Evolutionary conservation across 2,329 filamentous ascomycete species (phyloP).

Genomic region (Fusarium papillatum): DNA sequence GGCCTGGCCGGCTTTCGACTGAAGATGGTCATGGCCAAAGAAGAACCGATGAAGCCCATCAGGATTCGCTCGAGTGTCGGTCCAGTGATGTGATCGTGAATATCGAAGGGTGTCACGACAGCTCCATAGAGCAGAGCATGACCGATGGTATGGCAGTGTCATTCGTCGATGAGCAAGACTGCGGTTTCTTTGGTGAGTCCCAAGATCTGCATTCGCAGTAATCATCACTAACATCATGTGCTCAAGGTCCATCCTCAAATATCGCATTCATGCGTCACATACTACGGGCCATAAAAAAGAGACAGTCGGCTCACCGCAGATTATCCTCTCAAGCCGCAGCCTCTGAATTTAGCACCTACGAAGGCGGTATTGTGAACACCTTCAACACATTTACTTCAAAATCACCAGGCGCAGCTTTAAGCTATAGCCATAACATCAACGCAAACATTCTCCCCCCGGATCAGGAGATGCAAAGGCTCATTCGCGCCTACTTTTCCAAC

Average conservation of each 20-base stretch:
- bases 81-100: conserved; percentile 15
- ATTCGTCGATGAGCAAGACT: conserved; percentile 27
- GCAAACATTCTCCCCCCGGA: neutral
- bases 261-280: conserved; percentile 34
- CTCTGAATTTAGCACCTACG: neutral
- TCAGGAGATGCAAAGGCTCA: neutral
- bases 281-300: conserved; percentile 16
- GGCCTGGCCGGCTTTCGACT: neutral
- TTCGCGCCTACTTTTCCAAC: neutral
- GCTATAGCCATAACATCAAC: neutral
- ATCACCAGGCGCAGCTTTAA: neutral
- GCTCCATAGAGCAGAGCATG: conserved; percentile 12
- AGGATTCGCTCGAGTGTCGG: neutral
- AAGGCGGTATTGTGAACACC: neutral
- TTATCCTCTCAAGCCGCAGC: neutral
- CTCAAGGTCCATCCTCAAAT: conserved; percentile 25
- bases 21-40: neutral
- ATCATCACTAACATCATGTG: neutral
- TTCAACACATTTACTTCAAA: neutral
- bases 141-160: conserved; percentile 32
- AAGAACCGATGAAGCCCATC: neutral
- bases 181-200: conserved; percentile 26
- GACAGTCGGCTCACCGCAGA: neutral
- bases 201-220: neutral
- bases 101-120: conserved; percentile 17